Evolutionary conservation across 1,139 yeast genomes (phyloP), one percentile per base, ranked within the genome.

Genomic region (Yamadazyma blattariae): DNA sequence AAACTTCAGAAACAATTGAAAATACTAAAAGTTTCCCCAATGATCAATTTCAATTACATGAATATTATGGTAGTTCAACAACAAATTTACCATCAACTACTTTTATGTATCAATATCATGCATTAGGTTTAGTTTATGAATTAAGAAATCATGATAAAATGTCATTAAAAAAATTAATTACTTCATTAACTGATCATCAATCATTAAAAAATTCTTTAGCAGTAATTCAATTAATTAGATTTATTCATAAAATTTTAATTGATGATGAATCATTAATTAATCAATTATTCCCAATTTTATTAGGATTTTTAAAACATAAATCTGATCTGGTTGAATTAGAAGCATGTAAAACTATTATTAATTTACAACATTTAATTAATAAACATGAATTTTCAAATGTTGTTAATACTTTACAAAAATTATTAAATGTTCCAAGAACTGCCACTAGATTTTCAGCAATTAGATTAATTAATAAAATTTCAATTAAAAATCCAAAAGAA

Each of bases 371-470:
- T 47, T 63, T 71, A 46, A 74, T 84, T 28, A 64, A 76, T 27
- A 78, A 79, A 37, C 83, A 77, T 34, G 85, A 87, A 50, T 74
- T 78, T 44, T 68, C 71, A 61, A 59, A 61, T 26, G 90, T 95
- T 11, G 74, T 92, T 33, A 60, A 73, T 37, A 79, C 89, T 34
- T 74, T 92, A 53, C 94, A 86, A 59, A 74, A 78, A 39, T 76
- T 90, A 53, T 67, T 92, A 52, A 67, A 82, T n/a, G 94, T 90
- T 29, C 96, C 98, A 45, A 76, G 97, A 56, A 84, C 87, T 18
- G 84, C 94, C 25, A 79, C 96, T 14, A 77, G 96, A 54, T 92
- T 92, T 62, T 88, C 96, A 10, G 97, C 97, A 22, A 86, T 92
- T 40, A 78, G 98, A 63, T 77, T 90, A 45, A 76, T 92, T 54